These are phyloP conservation scores for Monascus ruber DNA, from an alignment of 2,329 filamentous ascomycete genomes.

Conservation along the genomic window DNA sequence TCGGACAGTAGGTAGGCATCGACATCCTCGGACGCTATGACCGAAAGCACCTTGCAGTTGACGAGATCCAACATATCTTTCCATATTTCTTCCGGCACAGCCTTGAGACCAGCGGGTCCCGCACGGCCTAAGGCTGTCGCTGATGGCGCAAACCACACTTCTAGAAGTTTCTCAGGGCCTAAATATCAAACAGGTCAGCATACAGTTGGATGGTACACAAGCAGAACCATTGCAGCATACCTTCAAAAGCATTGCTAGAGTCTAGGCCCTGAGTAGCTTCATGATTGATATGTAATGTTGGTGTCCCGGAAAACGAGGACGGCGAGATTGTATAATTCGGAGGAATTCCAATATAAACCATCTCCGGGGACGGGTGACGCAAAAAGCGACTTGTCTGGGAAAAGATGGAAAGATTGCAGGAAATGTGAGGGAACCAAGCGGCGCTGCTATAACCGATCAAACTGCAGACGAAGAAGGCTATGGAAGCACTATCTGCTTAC, in stretches of 20 bases:
- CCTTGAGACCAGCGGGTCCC: conserved; percentile 69
- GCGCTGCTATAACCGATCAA: neutral
- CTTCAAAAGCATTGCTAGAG: conserved; percentile 93
- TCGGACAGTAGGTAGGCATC: conserved; percentile 96
- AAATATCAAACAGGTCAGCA: conserved; percentile 12
- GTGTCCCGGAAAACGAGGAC: conserved; percentile 63
- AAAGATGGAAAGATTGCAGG: neutral
- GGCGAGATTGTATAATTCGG: conserved; percentile 72
- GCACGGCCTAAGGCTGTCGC: conserved; percentile 57
- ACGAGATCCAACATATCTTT: conserved; percentile 95
- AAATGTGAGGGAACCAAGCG: conserved; percentile 2
- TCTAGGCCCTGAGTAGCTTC: conserved; percentile 87
- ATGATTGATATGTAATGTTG: conserved; percentile 92
- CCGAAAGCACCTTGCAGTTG: conserved; percentile 95
- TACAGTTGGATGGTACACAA: neutral
- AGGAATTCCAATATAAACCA: conserved; percentile 75
- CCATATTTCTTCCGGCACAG: conserved; percentile 74
- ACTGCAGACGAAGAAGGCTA: conserved; percentile 27
- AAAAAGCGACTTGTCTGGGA: conserved; percentile 5
- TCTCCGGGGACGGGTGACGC: conserved; percentile 42
- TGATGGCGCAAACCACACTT: conserved; percentile 93
- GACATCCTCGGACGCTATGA: conserved; percentile 83
- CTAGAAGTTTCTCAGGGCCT: conserved; percentile 93
- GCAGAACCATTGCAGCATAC: conserved; percentile 31
- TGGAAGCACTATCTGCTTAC: conserved; percentile 93